phyloP scores from a whole-genome alignment of 2,329 filamentous ascomycete species.

The Diaporthe nobilis region DNA sequence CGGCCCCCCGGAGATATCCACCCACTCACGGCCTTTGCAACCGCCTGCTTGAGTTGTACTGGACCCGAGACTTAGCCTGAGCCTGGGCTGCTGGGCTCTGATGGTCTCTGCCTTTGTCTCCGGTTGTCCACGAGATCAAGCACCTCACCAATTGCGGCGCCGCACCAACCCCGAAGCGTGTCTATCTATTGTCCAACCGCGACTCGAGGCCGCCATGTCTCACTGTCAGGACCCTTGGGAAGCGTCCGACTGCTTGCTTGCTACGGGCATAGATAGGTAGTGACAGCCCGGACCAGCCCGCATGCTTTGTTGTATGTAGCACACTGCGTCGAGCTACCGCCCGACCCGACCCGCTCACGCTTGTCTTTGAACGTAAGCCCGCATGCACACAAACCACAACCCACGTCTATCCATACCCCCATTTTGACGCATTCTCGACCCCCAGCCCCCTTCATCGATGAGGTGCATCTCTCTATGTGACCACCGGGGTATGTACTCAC shows the following conservation, averaged over 20 bases:
- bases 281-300: constrained; percentile 15
- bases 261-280: not conserved
- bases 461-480: not conserved
- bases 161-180: not conserved
- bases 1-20: constrained; percentile 26
- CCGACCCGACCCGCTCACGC: constrained; percentile 15
- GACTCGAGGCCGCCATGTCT: constrained; percentile 11
- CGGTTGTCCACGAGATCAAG: not conserved
- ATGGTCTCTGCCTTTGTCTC: not conserved
- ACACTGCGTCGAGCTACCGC: constrained; percentile 16
- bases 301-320: not conserved
- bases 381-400: not conserved
- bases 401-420: not conserved
- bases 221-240: not conserved
- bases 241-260: not conserved
- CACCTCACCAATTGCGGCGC: not conserved
- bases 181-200: not conserved
- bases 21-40: constrained; percentile 6
- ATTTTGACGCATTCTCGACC: not conserved
- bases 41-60: not conserved
- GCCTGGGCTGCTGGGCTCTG: not conserved
- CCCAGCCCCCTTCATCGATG: not conserved
- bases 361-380: not conserved
- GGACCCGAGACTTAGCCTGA: not conserved
- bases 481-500: not conserved